Evolutionary conservation across 495 filamentous ascomycete species (phyloP).

Genomic region (Hyaloscypha hepaticicola): DNA sequence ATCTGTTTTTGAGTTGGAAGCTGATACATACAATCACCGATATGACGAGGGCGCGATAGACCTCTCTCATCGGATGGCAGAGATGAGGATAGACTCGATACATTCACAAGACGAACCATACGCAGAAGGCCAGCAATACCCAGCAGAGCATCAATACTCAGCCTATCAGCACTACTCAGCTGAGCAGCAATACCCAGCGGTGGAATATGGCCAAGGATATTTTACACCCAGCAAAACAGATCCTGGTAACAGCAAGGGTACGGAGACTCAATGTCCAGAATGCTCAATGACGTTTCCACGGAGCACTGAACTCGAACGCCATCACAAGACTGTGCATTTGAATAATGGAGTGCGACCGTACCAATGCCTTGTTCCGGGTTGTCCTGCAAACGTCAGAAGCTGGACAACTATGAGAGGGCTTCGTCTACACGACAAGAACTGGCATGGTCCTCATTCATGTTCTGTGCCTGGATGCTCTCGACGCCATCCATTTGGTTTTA

Average conservation of each 20-base stretch:
- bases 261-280: not conserved
- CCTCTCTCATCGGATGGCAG: too few relatives aligned
- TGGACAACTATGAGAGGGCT: not conserved
- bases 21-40: too few relatives aligned
- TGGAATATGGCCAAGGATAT: too few relatives aligned
- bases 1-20: too few relatives aligned
- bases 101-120: too few relatives aligned
- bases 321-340: conserved; percentile 2
- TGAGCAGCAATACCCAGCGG: too few relatives aligned
- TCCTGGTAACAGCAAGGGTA: not conserved
- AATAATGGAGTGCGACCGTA: not conserved
- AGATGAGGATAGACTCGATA: too few relatives aligned
- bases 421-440: not conserved
- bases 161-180: too few relatives aligned
- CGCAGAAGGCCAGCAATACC: too few relatives aligned
- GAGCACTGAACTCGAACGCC: not conserved
- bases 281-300: not conserved
- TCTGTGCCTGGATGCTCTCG: not conserved
- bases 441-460: not conserved
- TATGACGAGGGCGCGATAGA: too few relatives aligned
- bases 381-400: not conserved
- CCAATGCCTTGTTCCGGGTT: not conserved
- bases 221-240: too few relatives aligned
- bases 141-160: too few relatives aligned
- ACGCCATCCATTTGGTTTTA: not conserved